Percentiles rank a stretch among this genome's conserved stretches.
phyloP scores from a whole-genome alignment of 2,329 filamentous ascomycete genomes.

The Amauroascus niger region DNA sequence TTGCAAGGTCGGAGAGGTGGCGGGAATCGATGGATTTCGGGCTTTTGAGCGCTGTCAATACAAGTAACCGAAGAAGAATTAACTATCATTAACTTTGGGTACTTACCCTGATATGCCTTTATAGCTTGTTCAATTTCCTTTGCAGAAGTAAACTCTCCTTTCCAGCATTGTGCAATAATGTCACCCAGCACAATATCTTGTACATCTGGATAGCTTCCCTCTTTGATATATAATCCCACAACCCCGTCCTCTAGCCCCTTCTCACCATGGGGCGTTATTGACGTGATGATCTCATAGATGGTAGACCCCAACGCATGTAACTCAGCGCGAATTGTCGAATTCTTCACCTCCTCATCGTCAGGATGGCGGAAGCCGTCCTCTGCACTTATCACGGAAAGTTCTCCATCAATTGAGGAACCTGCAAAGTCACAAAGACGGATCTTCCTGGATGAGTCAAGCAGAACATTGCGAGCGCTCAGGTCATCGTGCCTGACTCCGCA shows the following conservation, averaged over 20 bases:
- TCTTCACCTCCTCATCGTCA: neutral
- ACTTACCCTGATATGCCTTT: neutral
- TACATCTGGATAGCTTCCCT: constrained; percentile 4
- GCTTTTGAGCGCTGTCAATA: too few relatives aligned
- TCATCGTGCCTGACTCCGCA: constrained; percentile 8
- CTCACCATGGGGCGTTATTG: constrained; percentile 1
- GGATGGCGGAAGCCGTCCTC: constrained; percentile 8
- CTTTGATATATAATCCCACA: neutral
- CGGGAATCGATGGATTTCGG: too few relatives aligned
- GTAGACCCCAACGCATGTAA: constrained; percentile 11
- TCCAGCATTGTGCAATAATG: constrained; percentile 10
- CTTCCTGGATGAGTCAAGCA: constrained; percentile 8
- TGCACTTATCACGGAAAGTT: neutral
- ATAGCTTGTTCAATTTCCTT: neutral
- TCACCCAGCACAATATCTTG: constrained; percentile 8
- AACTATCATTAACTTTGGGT: too few relatives aligned
- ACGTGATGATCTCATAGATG: constrained; percentile 12
- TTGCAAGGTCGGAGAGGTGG: too few relatives aligned
- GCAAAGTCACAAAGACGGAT: constrained; percentile 13
- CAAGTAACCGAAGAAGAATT: too few relatives aligned
- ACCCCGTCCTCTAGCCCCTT: neutral
- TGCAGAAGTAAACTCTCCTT: constrained; percentile 7
- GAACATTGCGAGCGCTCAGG: constrained; percentile 6
- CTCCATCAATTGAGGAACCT: constrained; percentile 9
- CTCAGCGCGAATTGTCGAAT: constrained; percentile 5